phyloP scores from a whole-genome alignment of 208 protist species.

The Crithidia brevicula region DNA sequence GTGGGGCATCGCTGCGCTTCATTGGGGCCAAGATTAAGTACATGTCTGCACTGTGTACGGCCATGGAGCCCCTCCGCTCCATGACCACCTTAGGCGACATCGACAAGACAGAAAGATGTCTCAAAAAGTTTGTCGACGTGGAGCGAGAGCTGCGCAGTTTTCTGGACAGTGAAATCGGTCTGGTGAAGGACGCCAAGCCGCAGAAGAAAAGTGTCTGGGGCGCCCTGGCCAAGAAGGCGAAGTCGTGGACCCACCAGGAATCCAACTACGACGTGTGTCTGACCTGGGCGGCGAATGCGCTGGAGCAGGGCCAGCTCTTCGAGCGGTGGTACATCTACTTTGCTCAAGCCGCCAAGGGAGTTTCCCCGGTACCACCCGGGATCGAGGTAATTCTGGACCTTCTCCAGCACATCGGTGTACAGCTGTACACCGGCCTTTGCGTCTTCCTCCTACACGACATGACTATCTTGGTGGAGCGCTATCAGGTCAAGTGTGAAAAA shows the following conservation, averaged over 20 bases:
- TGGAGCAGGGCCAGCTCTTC: conserved; percentile 78
- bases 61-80: conserved; percentile 60
- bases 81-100: conserved; percentile 63
- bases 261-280: conserved; percentile 61
- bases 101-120: conserved; percentile 36
- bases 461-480: conserved; percentile 66
- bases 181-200: conserved; percentile 39
- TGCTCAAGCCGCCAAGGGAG: conserved; percentile 35
- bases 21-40: conserved; percentile 70
- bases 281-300: conserved; percentile 61
- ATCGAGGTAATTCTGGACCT: conserved; percentile 48
- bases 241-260: conserved; percentile 69
- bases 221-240: conserved; percentile 58
- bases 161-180: conserved; percentile 60
- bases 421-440: conserved; percentile 69
- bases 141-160: conserved; percentile 47
- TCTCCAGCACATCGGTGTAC: conserved; percentile 48
- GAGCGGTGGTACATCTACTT: conserved; percentile 79
- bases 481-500: conserved; percentile 69
- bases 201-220: conserved; percentile 56
- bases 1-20: conserved; percentile 41
- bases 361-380: conserved; percentile 28
- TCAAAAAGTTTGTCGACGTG: conserved; percentile 53
- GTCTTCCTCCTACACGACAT: conserved; percentile 81
- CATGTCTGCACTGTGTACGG: conserved; percentile 61